These are phyloP conservation scores for Floccularia luteovirens DNA, from an alignment of 768 basidiomycete species.

Conservation along the genomic window DNA sequence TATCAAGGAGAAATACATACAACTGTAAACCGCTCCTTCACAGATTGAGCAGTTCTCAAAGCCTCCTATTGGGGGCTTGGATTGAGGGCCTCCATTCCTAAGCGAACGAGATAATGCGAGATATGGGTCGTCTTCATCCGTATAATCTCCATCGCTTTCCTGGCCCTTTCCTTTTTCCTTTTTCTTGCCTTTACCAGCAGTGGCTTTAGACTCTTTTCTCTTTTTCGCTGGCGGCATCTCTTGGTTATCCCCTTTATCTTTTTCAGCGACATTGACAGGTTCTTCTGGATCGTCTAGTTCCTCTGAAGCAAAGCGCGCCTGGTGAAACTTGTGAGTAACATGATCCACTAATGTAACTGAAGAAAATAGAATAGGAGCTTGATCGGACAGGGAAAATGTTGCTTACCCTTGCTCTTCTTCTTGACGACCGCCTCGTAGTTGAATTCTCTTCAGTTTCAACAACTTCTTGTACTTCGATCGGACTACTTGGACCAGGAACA, in stretches of 20 bases:
- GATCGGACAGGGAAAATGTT: not conserved
- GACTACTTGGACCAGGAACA: slow-evolving; percentile 8
- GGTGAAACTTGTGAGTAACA: too few species aligned
- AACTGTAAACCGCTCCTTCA: slow-evolving; percentile 78
- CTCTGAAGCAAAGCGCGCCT: slow-evolving; percentile 54
- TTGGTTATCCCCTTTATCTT: slow-evolving; percentile 9
- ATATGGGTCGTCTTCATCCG: slow-evolving; percentile 63
- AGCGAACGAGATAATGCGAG: slow-evolving; percentile 51
- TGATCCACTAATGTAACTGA: too few species aligned
- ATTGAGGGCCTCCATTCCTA: slow-evolving; percentile 22
- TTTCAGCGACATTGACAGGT: not conserved
- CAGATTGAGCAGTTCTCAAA: slow-evolving; percentile 81
- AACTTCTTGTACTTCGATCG: not conserved
- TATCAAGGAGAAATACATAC: slow-evolving; percentile 35
- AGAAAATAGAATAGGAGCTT: not conserved
- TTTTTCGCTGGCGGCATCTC: slow-evolving; percentile 38
- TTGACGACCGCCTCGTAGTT: not conserved
- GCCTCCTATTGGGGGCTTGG: slow-evolving; percentile 67
- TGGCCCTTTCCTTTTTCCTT: slow-evolving; percentile 34
- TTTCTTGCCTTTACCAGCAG: slow-evolving; percentile 33
- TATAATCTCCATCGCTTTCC: slow-evolving; percentile 39
- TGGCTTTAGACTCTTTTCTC: slow-evolving; percentile 44
- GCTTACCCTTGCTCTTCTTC: slow-evolving; percentile 10
- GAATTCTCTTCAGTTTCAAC: too few species aligned
- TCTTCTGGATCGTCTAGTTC: slow-evolving; percentile 45